phyloP scores from a whole-genome alignment of 257 asterid species.

The Plantago ovata region DNA sequence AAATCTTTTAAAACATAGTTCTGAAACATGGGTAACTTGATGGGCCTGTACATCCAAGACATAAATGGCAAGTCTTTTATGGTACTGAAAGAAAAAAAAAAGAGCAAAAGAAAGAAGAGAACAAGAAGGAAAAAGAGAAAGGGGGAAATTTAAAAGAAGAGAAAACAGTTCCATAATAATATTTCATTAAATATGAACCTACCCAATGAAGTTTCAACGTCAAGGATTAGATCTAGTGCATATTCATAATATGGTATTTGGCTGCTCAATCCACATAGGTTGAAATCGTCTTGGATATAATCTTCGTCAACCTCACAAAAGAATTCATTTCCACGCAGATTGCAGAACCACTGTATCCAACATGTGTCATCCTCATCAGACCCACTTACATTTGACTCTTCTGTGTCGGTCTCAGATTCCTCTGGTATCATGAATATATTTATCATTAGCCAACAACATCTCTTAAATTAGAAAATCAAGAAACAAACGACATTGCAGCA shows the following conservation, averaged over 20 bases:
- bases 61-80: no score
- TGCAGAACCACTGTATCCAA: conserved; percentile 63
- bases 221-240: conserved; percentile 54
- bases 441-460: conserved; percentile 4
- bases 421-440: conserved; percentile 28
- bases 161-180: not conserved
- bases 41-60: no score
- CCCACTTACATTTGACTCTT: conserved; percentile 55
- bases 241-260: conserved; percentile 54
- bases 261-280: conserved; percentile 54
- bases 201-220: conserved; percentile 58
- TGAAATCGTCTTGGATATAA: conserved; percentile 58
- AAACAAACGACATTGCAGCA: not conserved
- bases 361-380: conserved; percentile 55
- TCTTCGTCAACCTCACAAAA: conserved; percentile 61
- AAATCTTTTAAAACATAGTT: no score
- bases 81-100: no score
- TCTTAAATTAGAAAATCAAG: not conserved
- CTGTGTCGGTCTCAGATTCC: conserved; percentile 57
- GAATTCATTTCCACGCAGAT: conserved; percentile 54
- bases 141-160: not conserved
- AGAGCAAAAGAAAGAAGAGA: not conserved
- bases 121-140: not conserved
- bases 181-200: conserved; percentile 16
- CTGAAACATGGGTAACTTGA: no score